Evolutionary conservation across 106 monocot species (phyloP), one percentile per base, ranked within the genome.

Genomic region (Narthecium ossifragum): DNA sequence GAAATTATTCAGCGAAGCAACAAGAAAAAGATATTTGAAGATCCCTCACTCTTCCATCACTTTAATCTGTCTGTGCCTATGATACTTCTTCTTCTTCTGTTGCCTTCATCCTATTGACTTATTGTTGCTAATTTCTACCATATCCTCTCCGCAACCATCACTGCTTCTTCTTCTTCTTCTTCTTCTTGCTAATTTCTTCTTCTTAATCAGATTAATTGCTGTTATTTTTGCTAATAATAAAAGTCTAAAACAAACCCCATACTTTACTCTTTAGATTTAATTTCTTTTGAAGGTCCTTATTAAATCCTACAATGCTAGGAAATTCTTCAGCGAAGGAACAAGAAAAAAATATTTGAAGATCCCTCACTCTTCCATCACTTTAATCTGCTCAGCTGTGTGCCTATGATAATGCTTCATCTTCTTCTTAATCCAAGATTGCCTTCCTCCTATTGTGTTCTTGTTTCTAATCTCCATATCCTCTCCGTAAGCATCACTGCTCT

Each of bases 31-130:
- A n/a, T n/a, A n/a, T n/a, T n/a, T n/a, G n/a, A n/a, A n/a, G n/a
- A n/a, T n/a, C n/a, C 73, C 79, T 83, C 64, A 88, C 88, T 56
- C 70, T 80, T 88, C 83, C 88, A 88, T 88, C 49, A 61, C 82
- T 53, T 53, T 76, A 24, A 88, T 88, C 51, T 88, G 88, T 17
- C 83, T 88, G 63, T 88, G 88, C 57, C 88, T 72, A 32, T 83
- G 88, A 40, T 80, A 88, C 51, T 69, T 75, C 78, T 75, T 86
- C 72, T 63, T 69, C 70, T 74, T 88, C 72, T 59, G 70, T 1
- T 46, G 46, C 26, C 63, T 50, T 25, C 55, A 61, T 9, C 71
- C 61, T 10, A 77, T 80, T 1, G 70, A 68, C 62, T 86, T 81
- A 67, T 81, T 78, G 24, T 74, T 68, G 53, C 80, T 80, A 5